Conservation (phyloP, 768 basidiomycete genomes). For the Coprinopsis strossmayeri region DNA sequence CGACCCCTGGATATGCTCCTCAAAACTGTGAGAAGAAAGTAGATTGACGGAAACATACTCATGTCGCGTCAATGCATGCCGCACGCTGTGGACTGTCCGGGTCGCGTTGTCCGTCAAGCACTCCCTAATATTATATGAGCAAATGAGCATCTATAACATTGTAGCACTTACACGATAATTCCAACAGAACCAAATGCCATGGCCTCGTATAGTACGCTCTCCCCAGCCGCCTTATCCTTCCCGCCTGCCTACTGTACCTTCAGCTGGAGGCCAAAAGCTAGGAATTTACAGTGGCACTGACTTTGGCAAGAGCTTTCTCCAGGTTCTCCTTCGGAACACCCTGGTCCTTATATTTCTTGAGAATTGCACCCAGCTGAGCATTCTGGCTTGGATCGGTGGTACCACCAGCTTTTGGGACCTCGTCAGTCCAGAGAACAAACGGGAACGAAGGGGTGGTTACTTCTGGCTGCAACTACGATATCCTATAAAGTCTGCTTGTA, state of each 20-base stretch:
- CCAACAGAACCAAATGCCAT: slow-evolving; percentile 54
- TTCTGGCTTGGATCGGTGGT: slow-evolving; percentile 51
- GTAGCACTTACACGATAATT: slow-evolving; percentile 56
- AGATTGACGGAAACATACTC: slow-evolving; percentile 31
- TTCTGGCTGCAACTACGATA: slow-evolving; percentile 51
- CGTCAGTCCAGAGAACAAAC: slow-evolving; percentile 1
- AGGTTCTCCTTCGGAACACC: slow-evolving; percentile 69
- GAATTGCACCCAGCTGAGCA: slow-evolving; percentile 39
- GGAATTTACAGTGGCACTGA: slow-evolving; percentile 15
- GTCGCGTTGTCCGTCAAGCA: slow-evolving; percentile 54
- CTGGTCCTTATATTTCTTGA: slow-evolving; percentile 50
- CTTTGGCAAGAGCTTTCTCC: slow-evolving; percentile 53
- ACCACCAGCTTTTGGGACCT: slow-evolving; percentile 39
- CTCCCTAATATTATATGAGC: slow-evolving; percentile 18
- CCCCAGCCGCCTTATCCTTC: slow-evolving; percentile 43
- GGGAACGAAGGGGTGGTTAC: slow-evolving; percentile 29
- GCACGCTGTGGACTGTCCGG: slow-evolving; percentile 52
- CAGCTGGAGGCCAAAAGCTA: slow-evolving; percentile 1
- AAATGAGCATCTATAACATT: too few species aligned
- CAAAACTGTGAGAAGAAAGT: too few species aligned
- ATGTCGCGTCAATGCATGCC: slow-evolving; percentile 42
- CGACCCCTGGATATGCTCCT: slow-evolving; percentile 55
- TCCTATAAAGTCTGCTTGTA: slow-evolving; percentile 34
- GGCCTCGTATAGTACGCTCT: slow-evolving; percentile 52
- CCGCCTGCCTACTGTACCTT: slow-evolving; percentile 12